A percentile compares a stretch with the other conserved stretches of the same genome.
These are phyloP conservation scores for Aspergillus floridensis DNA, from an alignment of 2,329 filamentous ascomycete species.

Conservation along the genomic window DNA sequence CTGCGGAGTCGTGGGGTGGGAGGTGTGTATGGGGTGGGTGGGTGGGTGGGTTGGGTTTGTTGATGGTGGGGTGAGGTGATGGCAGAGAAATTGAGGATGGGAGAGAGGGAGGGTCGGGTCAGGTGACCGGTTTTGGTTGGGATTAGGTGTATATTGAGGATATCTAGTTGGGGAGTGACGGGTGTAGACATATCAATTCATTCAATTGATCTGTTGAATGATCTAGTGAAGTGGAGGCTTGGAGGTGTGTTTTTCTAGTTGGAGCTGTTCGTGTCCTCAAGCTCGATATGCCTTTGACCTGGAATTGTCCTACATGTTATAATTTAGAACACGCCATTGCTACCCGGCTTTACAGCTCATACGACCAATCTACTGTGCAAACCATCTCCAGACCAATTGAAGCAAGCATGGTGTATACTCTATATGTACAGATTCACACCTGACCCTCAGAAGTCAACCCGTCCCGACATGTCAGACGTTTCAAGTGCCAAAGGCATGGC, in stretches of 20 bases:
- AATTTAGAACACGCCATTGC: too few relatives aligned
- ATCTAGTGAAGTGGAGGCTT: too few relatives aligned
- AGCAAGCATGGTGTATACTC: slow-evolving; percentile 22
- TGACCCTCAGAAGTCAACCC: neutral
- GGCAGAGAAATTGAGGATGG: neutral
- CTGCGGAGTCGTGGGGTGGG: too few relatives aligned
- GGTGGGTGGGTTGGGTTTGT: neutral
- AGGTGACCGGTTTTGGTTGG: slow-evolving; percentile 4
- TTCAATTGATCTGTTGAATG: too few relatives aligned
- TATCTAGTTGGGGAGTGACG: too few relatives aligned
- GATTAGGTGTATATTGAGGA: too few relatives aligned
- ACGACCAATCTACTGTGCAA: neutral
- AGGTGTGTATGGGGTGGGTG: neutral
- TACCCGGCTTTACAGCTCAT: too few relatives aligned
- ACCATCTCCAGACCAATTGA: neutral
- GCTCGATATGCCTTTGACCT: too few relatives aligned
- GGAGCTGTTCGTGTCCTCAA: too few relatives aligned
- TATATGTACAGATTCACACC: slow-evolving; percentile 30
- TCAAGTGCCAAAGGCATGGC: neutral
- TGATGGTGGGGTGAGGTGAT: neutral
- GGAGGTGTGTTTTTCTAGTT: too few relatives aligned
- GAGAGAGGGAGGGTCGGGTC: neutral
- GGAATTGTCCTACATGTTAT: too few relatives aligned
- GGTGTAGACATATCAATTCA: too few relatives aligned
- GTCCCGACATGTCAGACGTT: neutral